Conservation (phyloP, 305 asterid genomes). For the Ilex paraguariensis region DNA sequence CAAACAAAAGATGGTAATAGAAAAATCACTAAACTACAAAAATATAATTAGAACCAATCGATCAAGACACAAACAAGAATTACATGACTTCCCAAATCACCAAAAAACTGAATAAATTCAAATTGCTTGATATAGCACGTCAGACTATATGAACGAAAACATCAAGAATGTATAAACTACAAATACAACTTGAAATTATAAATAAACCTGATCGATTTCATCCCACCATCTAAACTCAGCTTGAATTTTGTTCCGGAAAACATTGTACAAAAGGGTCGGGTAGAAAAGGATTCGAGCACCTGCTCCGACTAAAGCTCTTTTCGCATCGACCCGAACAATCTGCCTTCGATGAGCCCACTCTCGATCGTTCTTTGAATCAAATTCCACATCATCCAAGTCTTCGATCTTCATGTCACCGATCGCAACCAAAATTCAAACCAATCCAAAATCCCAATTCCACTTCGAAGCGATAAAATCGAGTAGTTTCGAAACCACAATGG, state of each 20-base stretch:
- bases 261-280: conserved; percentile 87
- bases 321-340: conserved; percentile 67
- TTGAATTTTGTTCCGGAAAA: conserved; percentile 75
- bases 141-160: too few relatives aligned
- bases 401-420: conserved; percentile 67
- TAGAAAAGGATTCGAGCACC: conserved; percentile 95
- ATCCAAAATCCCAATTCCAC: too few relatives aligned
- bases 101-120: too few relatives aligned
- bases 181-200: neutral
- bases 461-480: too few relatives aligned
- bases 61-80: too few relatives aligned
- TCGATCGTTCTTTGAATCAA: neutral
- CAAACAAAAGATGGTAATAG: too few relatives aligned
- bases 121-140: too few relatives aligned
- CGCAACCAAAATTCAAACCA: neutral
- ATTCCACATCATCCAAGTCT: conserved; percentile 44
- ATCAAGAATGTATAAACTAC: too few relatives aligned
- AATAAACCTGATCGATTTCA: conserved; percentile 73
- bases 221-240: conserved; percentile 98
- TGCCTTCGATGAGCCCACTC: conserved; percentile 4
- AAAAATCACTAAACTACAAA: too few relatives aligned
- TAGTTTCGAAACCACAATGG: neutral
- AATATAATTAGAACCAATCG: too few relatives aligned
- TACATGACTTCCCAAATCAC: too few relatives aligned
- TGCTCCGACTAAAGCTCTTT: conserved; percentile 85